phyloP scores from a whole-genome alignment of 2,329 filamentous ascomycete genomes.

The Trichoderma sp. region DNA sequence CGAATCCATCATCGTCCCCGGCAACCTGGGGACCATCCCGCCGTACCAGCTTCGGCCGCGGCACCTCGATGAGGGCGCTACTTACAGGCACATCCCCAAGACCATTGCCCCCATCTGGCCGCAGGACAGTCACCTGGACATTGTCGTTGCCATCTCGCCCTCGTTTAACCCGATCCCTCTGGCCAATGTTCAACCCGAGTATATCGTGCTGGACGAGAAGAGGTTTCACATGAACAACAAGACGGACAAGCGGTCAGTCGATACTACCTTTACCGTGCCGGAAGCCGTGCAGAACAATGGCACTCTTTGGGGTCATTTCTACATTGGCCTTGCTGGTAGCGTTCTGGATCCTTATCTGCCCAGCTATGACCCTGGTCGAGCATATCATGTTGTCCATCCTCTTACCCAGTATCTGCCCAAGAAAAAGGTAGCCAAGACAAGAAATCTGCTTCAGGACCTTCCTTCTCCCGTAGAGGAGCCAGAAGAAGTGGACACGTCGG shows the following conservation, averaged over 20 bases:
- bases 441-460: constrained; percentile 73
- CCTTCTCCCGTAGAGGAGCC: constrained; percentile 44
- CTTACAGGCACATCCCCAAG: constrained; percentile 66
- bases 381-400: constrained; percentile 81
- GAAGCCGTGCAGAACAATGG: constrained; percentile 83
- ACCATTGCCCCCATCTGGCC: constrained; percentile 87
- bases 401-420: constrained; percentile 87
- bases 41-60: constrained; percentile 66
- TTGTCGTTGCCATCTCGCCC: constrained; percentile 81
- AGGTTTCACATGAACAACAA: constrained; percentile 77
- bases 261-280: constrained; percentile 77
- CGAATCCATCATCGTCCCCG: constrained; percentile 53
- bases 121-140: constrained; percentile 73
- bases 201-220: constrained; percentile 77
- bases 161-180: constrained; percentile 70
- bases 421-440: constrained; percentile 86
- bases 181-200: constrained; percentile 63
- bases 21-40: constrained; percentile 60
- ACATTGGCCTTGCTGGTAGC: constrained; percentile 74
- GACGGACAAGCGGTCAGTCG: constrained; percentile 74
- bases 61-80: constrained; percentile 59
- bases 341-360: constrained; percentile 73
- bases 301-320: constrained; percentile 94
- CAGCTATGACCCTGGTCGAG: constrained; percentile 71
- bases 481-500: constrained; percentile 54